A percentile compares a stretch with the other conserved stretches of the same genome.
Evolutionary conservation across 371 early-diverging fungal genomes (phyloP).

Genomic region (Circinella minor): DNA sequence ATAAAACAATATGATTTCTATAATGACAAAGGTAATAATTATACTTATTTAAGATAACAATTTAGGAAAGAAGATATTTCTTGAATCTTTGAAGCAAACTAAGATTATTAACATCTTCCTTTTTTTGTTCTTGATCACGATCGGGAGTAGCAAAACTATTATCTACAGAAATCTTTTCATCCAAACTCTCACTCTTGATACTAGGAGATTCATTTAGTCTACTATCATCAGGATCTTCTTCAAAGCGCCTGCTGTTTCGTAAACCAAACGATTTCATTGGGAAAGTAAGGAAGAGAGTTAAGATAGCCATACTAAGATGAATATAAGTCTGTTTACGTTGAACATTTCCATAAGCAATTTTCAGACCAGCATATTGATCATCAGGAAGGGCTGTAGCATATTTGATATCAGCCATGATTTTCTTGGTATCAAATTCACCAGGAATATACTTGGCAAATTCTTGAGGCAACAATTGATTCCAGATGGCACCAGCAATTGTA

Average conservation of each 20-base stretch:
- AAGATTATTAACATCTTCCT: neutral
- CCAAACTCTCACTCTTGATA: neutral
- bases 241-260: slow-evolving; percentile 8
- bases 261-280: slow-evolving; percentile 42
- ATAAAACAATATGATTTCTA: neutral
- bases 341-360: slow-evolving; percentile 35
- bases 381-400: slow-evolving; percentile 31
- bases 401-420: slow-evolving; percentile 31
- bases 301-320: slow-evolving; percentile 16
- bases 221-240: neutral
- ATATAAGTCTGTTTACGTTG: slow-evolving; percentile 38
- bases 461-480: slow-evolving; percentile 42
- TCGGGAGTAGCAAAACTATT: neutral
- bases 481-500: slow-evolving; percentile 43
- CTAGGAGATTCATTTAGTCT: neutral
- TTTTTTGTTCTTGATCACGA: too few species aligned
- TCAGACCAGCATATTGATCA: slow-evolving; percentile 34
- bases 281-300: slow-evolving; percentile 28
- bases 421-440: slow-evolving; percentile 33
- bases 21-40: neutral
- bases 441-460: slow-evolving; percentile 39
- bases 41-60: neutral
- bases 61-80: slow-evolving; percentile 6
- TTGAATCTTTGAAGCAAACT: slow-evolving; percentile 3
- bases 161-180: neutral